These are phyloP conservation scores for Ganoderma lingzhi DNA, from an alignment of 1,284 basidiomycete species.

Conservation along the genomic window DNA sequence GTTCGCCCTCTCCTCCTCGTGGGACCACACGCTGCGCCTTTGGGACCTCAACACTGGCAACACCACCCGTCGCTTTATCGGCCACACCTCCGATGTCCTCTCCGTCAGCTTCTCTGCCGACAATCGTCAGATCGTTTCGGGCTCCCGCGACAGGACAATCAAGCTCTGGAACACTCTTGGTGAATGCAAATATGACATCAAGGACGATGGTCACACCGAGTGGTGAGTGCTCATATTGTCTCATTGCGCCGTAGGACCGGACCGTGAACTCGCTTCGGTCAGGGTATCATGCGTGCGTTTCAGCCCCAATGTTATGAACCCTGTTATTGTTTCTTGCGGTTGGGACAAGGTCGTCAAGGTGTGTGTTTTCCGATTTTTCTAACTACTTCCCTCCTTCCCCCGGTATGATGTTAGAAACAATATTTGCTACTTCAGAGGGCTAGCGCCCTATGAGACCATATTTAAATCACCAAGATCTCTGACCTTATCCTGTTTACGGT, in stretches of 20 bases:
- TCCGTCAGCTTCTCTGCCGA: conserved; percentile 98
- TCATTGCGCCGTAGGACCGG: conserved; percentile 10
- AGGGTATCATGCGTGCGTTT: conserved; percentile 99
- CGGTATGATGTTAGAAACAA: conserved; percentile 57
- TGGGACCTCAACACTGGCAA: conserved; percentile 98
- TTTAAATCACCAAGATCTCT: conserved; percentile 81
- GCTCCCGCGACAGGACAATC: conserved; percentile 96
- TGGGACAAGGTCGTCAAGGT: conserved; percentile 99
- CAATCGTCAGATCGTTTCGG: conserved; percentile 99
- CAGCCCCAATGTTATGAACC: conserved; percentile 98
- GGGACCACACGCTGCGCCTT: conserved; percentile 99
- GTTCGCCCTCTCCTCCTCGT: conserved; percentile 98
- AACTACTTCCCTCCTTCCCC: conserved; percentile 25
- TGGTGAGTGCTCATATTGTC: conserved; percentile 64
- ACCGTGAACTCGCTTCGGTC: conserved; percentile 20
- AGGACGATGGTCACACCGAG: conserved; percentile 97
- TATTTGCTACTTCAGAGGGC: conserved; percentile 91
- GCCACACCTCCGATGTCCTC: conserved; percentile 97
- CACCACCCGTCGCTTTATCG: conserved; percentile 97
- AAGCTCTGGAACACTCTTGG: conserved; percentile 99
- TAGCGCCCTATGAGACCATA: conserved; percentile 71
- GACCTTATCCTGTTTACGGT: conserved; percentile 45
- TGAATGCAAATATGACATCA: conserved; percentile 99
- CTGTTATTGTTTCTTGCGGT: conserved; percentile 98
- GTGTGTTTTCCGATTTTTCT: conserved; percentile 42